These are phyloP conservation scores for Schizochytrium sp. DNA, from an alignment of 108 stramenopile species.

Conservation along the genomic window DNA sequence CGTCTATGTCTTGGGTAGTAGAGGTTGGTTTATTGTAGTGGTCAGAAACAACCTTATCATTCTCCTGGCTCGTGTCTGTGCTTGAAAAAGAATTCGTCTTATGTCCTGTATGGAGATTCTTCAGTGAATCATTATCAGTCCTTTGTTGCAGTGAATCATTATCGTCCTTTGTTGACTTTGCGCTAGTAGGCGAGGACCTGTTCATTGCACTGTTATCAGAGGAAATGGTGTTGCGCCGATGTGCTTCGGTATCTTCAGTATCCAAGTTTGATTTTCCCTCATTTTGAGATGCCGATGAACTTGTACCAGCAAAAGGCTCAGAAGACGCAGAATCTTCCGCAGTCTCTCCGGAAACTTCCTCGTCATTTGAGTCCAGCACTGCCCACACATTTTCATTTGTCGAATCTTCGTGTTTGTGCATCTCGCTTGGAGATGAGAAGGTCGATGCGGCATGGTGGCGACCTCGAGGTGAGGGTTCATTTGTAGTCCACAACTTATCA, in stretches of 20 bases:
- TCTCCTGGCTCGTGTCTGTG: not conserved
- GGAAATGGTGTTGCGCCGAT: too few species aligned
- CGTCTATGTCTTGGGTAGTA: too few species aligned
- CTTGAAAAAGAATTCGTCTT: not conserved
- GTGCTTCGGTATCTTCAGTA: too few species aligned
- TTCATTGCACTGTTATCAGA: too few species aligned
- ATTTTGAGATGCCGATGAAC: not conserved
- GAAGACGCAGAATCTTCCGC: not conserved
- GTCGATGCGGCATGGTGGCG: not conserved
- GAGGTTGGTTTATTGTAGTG: too few species aligned
- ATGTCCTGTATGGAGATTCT: not conserved
- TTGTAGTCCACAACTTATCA: not conserved
- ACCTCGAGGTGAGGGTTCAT: not conserved
- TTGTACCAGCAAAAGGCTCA: not conserved
- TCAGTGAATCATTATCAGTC: not conserved
- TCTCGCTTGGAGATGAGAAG: not conserved
- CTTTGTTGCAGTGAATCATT: not conserved
- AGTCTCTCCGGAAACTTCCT: conserved; percentile 4
- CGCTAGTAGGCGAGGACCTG: too few species aligned
- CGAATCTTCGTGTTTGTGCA: not conserved
- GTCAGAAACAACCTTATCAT: not conserved
- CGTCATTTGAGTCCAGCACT: conserved; percentile 51
- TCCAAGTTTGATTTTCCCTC: too few species aligned
- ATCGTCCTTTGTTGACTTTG: too few species aligned
- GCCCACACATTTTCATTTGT: conserved; percentile 37